Evolutionary conservation across 495 filamentous ascomycete species (phyloP), one percentile per base, ranked within the genome.

Genomic region (Staphylotrichum tortipilum): DNA sequence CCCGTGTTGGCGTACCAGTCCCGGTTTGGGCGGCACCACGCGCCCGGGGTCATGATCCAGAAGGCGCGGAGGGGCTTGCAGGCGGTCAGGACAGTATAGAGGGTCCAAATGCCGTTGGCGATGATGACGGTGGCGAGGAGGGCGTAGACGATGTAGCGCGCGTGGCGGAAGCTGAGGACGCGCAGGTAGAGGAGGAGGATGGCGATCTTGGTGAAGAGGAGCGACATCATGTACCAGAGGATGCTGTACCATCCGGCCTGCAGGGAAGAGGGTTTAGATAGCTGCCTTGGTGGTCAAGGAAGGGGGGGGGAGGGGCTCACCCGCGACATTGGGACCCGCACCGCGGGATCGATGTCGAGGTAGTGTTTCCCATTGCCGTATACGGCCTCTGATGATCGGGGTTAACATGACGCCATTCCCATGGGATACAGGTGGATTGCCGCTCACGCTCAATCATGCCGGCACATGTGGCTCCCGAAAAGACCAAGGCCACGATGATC

Each of bases 241-340:
- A 62, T 56, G 23, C 50, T 54, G 51, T 60, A 62, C 59, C 57
- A 58, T 4, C 52, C 54, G n/a, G 56, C 57, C 57, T 60, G 47
- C 7, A 34, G 7, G 29, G 22, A 12, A 38, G 12, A 30, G 26
- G 41, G 41, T 3, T 44, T 5, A 30, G 31, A 8, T 34, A 15
- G 7, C 11, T 6, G 28, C 6, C 28, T 6, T 6, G 28, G 28
- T 6, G 28, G 28, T 6, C 11, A 30, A 11, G 28, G 28, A n/a
- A n/a, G n/a, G n/a, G n/a, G 31, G n/a, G 26, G 26, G 10, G 26
- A 28, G 26, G 6, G 6, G 26, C 26, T 28, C 10, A 28, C 26
- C 26, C 26, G 6, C 26, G 26, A 7, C 26, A 28, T 28, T 7
- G 26, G 26, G 1, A 7, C 26, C 0, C 6, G 10, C 10, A 1